Percentiles rank a stretch among this genome's conserved stretches.
phyloP scores from a whole-genome alignment of 2,329 filamentous ascomycete species.

The Epichloe baconii region DNA sequence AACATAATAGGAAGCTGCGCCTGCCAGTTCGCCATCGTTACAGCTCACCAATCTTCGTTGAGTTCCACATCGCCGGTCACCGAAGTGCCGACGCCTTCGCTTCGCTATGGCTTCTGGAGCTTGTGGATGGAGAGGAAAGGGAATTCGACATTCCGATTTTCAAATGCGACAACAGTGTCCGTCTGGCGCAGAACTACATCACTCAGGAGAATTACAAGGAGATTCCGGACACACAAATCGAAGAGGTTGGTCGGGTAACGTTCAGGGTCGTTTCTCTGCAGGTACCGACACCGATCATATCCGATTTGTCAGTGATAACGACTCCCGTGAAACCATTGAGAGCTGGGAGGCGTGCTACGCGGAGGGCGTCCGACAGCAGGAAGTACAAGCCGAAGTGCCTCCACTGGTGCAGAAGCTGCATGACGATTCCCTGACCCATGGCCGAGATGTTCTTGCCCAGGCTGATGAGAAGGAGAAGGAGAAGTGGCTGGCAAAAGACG shows the following conservation, averaged over 20 bases:
- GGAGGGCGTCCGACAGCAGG: slow-evolving; percentile 65
- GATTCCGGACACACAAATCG: slow-evolving; percentile 61
- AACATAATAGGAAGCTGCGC: slow-evolving; percentile 38
- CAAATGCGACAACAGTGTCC: slow-evolving; percentile 60
- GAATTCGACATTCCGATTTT: slow-evolving; percentile 84
- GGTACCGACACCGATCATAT: slow-evolving; percentile 82
- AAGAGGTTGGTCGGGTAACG: slow-evolving; percentile 67
- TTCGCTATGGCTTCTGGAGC: slow-evolving; percentile 71
- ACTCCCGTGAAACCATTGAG: slow-evolving; percentile 85
- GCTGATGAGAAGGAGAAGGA: slow-evolving; percentile 59
- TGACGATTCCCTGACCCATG: slow-evolving; percentile 65
- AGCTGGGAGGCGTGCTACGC: slow-evolving; percentile 86
- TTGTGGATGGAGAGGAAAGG: slow-evolving; percentile 65
- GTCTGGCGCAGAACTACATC: slow-evolving; percentile 85
- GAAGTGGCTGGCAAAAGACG: slow-evolving; percentile 67
- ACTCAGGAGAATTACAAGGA: slow-evolving; percentile 60
- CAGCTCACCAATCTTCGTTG: slow-evolving; percentile 77
- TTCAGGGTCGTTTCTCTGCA: slow-evolving; percentile 79
- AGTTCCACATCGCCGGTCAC: slow-evolving; percentile 61
- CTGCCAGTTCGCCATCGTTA: slow-evolving; percentile 86
- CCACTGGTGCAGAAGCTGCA: slow-evolving; percentile 62
- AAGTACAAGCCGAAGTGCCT: slow-evolving; percentile 62
- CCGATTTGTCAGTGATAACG: slow-evolving; percentile 72
- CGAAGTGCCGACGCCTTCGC: slow-evolving; percentile 64
- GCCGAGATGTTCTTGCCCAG: slow-evolving; percentile 66